Evolutionary conservation across 176 grass and related monocot genomes (phyloP).

Genomic region (Saccharum spontaneum): DNA sequence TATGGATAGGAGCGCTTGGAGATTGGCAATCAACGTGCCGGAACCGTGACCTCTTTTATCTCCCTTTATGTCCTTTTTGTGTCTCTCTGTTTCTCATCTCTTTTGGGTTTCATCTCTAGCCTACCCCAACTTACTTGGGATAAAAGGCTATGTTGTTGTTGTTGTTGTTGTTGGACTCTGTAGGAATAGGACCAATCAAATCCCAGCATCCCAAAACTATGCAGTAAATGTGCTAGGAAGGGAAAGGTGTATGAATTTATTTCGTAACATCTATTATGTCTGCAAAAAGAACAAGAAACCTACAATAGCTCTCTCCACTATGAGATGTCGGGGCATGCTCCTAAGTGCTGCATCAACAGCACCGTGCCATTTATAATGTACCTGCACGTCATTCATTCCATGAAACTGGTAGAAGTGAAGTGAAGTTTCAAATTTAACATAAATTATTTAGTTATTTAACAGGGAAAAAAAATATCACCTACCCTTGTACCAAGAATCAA

Average conservation of each 20-base stretch:
- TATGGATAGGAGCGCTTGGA: too few species aligned
- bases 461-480: conserved; percentile 53
- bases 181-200: conserved; percentile 8
- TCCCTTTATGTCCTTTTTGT: too few species aligned
- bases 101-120: too few species aligned
- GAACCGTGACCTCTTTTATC: too few species aligned
- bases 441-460: conserved; percentile 22
- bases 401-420: conserved; percentile 53
- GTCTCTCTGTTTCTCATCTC: too few species aligned
- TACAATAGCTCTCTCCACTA: conserved; percentile 88
- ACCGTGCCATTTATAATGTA: conserved; percentile 68
- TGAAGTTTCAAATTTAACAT: conserved; percentile 41
- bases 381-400: conserved; percentile 58
- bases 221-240: conserved; percentile 14
- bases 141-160: too few species aligned
- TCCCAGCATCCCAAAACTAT: conserved; percentile 9
- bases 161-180: too few species aligned
- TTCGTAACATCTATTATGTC: neutral
- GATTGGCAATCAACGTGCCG: too few species aligned
- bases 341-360: conserved; percentile 65
- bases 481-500: conserved; percentile 93
- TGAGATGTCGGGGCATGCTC: conserved; percentile 65
- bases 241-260: neutral
- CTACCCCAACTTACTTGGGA: too few species aligned
- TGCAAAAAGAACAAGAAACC: conserved; percentile 27